Percentiles rank a stretch among this genome's conserved stretches.
Conservation (phyloP, 176 grass and related monocot species). For the Tuctoria greenei region DNA sequence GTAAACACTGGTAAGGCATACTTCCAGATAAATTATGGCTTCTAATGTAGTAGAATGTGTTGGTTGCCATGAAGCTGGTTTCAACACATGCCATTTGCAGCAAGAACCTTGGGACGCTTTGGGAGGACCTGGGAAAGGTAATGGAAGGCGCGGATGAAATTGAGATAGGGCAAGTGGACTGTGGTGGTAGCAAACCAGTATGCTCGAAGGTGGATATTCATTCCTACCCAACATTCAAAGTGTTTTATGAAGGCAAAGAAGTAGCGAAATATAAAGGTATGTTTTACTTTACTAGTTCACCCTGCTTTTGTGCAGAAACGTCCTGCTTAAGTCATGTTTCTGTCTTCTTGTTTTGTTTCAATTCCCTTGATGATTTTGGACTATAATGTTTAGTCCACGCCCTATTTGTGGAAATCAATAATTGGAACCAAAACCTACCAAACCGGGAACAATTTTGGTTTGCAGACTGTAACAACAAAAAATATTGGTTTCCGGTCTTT, state of each 20-base stretch:
- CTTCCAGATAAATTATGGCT: constrained; percentile 20
- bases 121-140: constrained; percentile 77
- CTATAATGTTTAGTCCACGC: background rate
- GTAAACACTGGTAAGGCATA: constrained; percentile 85
- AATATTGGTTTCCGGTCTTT: too few species aligned
- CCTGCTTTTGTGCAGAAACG: background rate
- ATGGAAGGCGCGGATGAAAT: constrained; percentile 90
- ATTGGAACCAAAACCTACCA: too few species aligned
- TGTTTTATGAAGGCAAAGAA: constrained; percentile 88
- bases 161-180: constrained; percentile 88
- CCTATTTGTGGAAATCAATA: too few species aligned
- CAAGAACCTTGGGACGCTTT: constrained; percentile 94
- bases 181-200: constrained; percentile 67
- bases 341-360: background rate
- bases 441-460: too few species aligned
- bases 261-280: constrained; percentile 95
- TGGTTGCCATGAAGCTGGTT: background rate
- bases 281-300: background rate
- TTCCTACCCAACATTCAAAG: constrained; percentile 93
- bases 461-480: too few species aligned
- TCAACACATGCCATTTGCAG: constrained; percentile 34
- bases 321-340: background rate
- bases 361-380: background rate
- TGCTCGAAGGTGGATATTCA: constrained; percentile 91
- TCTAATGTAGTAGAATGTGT: background rate